Evolutionary conservation across 805 yeast genomes (phyloP), one percentile per base, ranked within the genome.

Genomic region (Brettanomyces sp.): DNA sequence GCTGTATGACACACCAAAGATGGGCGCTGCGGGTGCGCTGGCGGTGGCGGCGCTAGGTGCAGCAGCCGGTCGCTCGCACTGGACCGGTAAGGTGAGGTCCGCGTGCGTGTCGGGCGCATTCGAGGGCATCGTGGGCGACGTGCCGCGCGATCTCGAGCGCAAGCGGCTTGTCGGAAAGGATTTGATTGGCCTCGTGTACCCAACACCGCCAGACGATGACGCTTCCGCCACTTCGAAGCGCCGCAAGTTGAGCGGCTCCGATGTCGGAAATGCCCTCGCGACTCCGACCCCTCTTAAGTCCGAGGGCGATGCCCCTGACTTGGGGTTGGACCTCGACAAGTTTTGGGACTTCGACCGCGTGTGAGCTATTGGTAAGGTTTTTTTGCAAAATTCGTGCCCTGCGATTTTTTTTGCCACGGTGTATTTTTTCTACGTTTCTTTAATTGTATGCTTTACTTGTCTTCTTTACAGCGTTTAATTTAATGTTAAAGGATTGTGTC

Each of bases 31-130:
- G 7, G 37, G 37, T 7, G 6, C 22, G 14, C 22, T 18, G 14
- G 34, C 43, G 14, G 30, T 30, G 25, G 38, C 41, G 4, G 44
- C 43, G 8, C 39, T 32, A 3, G 47, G 40, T 12, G 14, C 37
- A 11, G 6, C n/a, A 1, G 37, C 14, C 37, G 22, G 6, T 7
- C 22, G 8, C 7, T 35, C 37, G n/a, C 25, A 39, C 30, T 60
- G 63, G 62, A 67, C 59, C 1, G 68, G 76, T 39, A 72, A 69
- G 36, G 64, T 74, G n/a, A 69, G 67, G 41, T 72, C 79, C 1
- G 58, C 58, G 14, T 70, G 73, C 12, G 64, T 77, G 18, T 49
- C 66, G 1, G 65, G 74, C 5, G 71, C 77, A 0, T 75, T 77
- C 55, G 63, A 64, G 46, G 79, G 68, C 42, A 69, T 73, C 22